phyloP scores from a whole-genome alignment of 495 filamentous ascomycete species.

The Apiosordaria backusii region DNA sequence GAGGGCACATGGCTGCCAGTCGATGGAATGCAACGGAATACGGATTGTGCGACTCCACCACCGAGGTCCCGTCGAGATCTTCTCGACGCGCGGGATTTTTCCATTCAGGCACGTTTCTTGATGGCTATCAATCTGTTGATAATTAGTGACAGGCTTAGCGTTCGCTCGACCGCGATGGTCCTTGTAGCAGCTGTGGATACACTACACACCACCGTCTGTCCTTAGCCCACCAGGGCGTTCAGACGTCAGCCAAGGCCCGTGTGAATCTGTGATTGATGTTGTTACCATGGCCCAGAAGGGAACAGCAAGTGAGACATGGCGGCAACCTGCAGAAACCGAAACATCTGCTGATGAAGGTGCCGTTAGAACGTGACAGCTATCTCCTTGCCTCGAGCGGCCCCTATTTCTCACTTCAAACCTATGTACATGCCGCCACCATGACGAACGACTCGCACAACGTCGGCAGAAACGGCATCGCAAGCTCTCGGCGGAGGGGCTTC shows the following conservation, averaged over 20 bases:
- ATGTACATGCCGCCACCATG: not conserved
- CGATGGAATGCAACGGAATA: not conserved
- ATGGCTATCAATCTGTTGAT: slow-evolving; percentile 2
- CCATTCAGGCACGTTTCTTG: not conserved
- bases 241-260: not conserved
- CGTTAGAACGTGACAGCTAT: not conserved
- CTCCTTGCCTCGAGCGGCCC: not conserved
- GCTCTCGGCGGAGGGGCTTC: not conserved
- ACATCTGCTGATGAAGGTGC: slow-evolving; percentile 2
- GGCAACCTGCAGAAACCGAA: slow-evolving; percentile 18
- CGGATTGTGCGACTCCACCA: not conserved
- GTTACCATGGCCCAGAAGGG: not conserved
- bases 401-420: not conserved
- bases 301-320: slow-evolving; percentile 10
- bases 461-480: not conserved
- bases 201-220: not conserved
- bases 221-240: not conserved
- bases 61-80: not conserved
- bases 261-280: not conserved
- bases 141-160: slow-evolving; percentile 1
- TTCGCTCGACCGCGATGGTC: not conserved
- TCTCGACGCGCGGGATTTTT: not conserved
- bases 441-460: not conserved
- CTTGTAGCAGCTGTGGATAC: not conserved
- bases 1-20: not conserved